Evolutionary conservation across 768 basidiomycete species (phyloP).

Genomic region (Tylopilus subfusipes): DNA sequence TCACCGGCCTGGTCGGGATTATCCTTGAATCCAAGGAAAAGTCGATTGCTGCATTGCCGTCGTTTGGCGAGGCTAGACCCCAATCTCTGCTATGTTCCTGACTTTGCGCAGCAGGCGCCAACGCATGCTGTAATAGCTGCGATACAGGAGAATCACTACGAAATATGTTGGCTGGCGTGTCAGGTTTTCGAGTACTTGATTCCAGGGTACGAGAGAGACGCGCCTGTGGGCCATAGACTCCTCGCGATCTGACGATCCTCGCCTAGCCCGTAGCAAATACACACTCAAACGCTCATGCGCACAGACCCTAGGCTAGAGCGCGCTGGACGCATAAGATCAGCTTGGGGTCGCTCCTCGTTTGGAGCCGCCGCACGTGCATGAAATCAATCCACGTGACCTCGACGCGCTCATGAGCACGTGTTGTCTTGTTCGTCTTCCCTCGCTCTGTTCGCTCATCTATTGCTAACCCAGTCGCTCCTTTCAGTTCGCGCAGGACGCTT

Average conservation of each 20-base stretch:
- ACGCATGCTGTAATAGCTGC: constrained; percentile 49
- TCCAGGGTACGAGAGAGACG: constrained; percentile 24
- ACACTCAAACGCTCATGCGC: constrained; percentile 9
- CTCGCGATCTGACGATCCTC: neutral
- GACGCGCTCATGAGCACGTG: constrained; percentile 27
- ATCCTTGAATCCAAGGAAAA: constrained; percentile 41
- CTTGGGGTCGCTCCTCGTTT: neutral
- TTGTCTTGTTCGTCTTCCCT: constrained; percentile 10
- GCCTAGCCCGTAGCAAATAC: neutral
- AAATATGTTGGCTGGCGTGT: constrained; percentile 7
- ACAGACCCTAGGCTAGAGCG: neutral
- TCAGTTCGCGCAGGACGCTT: constrained; percentile 27
- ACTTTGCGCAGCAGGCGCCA: constrained; percentile 28
- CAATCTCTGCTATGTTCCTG: constrained; percentile 11
- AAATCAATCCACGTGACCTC: constrained; percentile 32
- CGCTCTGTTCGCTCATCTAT: constrained; percentile 1
- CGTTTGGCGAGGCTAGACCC: constrained; percentile 14
- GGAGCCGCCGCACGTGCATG: constrained; percentile 7
- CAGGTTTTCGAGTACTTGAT: constrained; percentile 12
- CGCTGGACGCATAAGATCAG: neutral
- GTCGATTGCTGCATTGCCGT: constrained; percentile 30
- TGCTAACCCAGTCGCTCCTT: constrained; percentile 24
- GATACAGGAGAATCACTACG: constrained; percentile 45
- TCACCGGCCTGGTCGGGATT: constrained; percentile 32
- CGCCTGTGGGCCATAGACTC: constrained; percentile 42